Conservation (phyloP, 2,329 filamentous ascomycete genomes). For the Balansia obtecta region DNA sequence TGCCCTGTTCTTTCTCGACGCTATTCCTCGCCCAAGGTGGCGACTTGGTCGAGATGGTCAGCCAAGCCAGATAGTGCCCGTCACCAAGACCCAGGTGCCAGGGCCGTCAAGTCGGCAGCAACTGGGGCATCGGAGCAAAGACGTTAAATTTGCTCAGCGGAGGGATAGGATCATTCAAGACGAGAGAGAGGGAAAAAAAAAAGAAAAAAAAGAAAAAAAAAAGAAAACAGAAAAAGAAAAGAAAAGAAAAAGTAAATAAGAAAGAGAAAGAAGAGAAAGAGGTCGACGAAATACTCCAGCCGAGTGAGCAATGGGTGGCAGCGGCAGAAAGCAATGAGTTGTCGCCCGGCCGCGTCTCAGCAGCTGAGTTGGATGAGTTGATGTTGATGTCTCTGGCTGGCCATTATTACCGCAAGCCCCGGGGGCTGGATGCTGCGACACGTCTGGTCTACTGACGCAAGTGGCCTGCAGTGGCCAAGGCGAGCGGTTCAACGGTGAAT, state of each 20-base stretch:
- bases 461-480: no score
- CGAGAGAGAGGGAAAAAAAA: neutral
- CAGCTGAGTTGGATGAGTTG: neutral
- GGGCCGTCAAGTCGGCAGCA: neutral
- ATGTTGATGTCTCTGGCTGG: no score
- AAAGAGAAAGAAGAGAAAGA: neutral
- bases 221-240: no score
- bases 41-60: neutral
- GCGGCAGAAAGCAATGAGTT: neutral
- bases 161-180: neutral
- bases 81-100: neutral
- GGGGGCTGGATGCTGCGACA: no score
- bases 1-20: neutral
- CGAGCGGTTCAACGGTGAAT: no score
- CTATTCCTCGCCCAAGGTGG: neutral
- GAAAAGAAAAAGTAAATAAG: no score
- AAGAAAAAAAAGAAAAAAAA: neutral
- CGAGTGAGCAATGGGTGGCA: neutral
- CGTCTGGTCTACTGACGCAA: no score
- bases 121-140: neutral
- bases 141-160: neutral
- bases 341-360: neutral
- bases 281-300: neutral
- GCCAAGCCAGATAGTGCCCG: neutral
- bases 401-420: no score